Evolutionary conservation across 305 asterid genomes (phyloP), one percentile per base, ranked within the genome.

Genomic region (Solanum hybrid): DNA sequence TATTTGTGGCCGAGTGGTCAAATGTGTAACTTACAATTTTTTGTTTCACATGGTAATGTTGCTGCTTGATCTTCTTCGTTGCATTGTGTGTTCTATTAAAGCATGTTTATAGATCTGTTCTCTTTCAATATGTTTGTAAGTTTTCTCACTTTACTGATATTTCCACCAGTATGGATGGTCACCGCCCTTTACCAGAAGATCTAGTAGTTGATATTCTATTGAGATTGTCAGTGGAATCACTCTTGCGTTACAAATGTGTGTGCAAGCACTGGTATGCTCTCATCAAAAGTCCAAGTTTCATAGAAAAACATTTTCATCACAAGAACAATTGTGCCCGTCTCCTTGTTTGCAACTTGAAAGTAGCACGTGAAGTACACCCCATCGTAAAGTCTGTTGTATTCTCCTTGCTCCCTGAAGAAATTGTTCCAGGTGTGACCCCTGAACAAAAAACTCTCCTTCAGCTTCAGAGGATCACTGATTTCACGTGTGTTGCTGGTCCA

Each of bases 201-300:
- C 45, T 89, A 31, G n/a, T 75, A 24, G 7, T 22, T 13, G 89
- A 89, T 69, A 85, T 89, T 27, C 37, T 75, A 72, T 14, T 36
- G 17, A 76, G 89, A 72, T 36, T 86, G 79, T 81, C 89, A 36
- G 71, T 86, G 34, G 45, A 45, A 35, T 89, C 91, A 17, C 29
- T 89, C 32, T 34, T 76, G 26, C 45, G 29, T 40, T 77, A 78
- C 45, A 89, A 36, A 60, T 78, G 60, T 8, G 45, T 77, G 8
- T 37, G 87, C 56, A 86, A 29, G 22, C 15, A 66, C 19, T 89
- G 87, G 89, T 34, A 8, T 78, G 38, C 71, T 75, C 72, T 86
- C 3, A 86, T 78, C 78, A 17, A 27, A 64, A 77, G 87, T 22
- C 45, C 37, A 3, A 26, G n/a, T 77, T 89, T 64, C 45, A 69